Base-by-base conservation (phyloP, 1,284 basidiomycete genomes). In the Cutaneotrichosporon curvatum region DNA sequence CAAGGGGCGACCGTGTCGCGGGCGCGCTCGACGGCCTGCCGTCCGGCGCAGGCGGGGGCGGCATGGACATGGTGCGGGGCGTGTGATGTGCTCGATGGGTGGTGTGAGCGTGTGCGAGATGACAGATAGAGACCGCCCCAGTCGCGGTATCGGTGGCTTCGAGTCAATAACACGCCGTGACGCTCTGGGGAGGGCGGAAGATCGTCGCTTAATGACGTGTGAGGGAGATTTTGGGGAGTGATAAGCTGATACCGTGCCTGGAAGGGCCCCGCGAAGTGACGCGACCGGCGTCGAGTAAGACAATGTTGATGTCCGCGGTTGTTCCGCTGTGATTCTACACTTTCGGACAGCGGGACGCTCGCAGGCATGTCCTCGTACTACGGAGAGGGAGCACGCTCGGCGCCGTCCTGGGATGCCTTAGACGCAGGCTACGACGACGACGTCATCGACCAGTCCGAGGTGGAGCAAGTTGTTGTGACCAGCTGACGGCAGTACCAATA, bases 401-500 rank as follows among this genome's bases (percentile, higher is more conserved):
- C 62, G 11, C 66, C 65, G 3, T 62, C 65, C 4, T 70, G 67
- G 67, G 67, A 70, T 30, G 40, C 53, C 0, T 51, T 68, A 22
- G 61, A 67, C 37, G 51, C 48, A 2, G 58, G 47, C 1, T 57
- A 63, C 28, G 61, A 63, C 9, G 64, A 70, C 22, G 65, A 70
- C 30, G 46, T 60, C 1, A 47, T 67, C 15, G 64, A 68, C 33
- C 58, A 48, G 41, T 63, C 63, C 31, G 67, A 70, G 52, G 67
- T 70, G 33, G 28, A 62, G 8, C 8, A 14, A n/a, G n/a, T 2
- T 12, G 2, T 21, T 12, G 23, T 22, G 31, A 32, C 9, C 19
- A 5, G 25, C 34, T 37, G 36, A 44, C 20, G 2, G 32, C 56
- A 89, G 85, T 77, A 78, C 47, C 79, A 81, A 53, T 84, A 87